Base-by-base conservation (phyloP, 371 early-diverging fungal species). In the Hamiltosporidium magnivora region DNA sequence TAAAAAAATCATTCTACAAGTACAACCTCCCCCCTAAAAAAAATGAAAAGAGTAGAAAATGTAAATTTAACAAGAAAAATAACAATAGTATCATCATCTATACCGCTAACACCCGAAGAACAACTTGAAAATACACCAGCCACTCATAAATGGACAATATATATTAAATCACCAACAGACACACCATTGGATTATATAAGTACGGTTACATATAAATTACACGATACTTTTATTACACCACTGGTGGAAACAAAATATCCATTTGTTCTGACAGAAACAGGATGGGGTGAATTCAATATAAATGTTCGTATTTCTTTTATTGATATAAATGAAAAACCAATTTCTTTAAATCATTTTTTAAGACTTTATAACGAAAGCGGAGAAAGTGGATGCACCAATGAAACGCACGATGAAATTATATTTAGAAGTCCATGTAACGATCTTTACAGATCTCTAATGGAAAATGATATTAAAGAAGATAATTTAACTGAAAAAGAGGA, bases 221-320 rank as follows among this genome's bases (percentile, higher is more conserved):
- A 49, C 49, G 49, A 49, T 8, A 49, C 49, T 8, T 49, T 49
- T 12, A 12, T 8, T 12, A 12, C 6, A 12, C 49, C 49, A 12
- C 8, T 49, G 6, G 87, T 84, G 40, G 75, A 89, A 41, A 88
- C 88, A 61, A 84, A 86, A 46, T 86, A 87, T 11, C 95, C 94
- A 0, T 96, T 88, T 72, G 92, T 93, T 75, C 85, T 93, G 11
- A 83, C 84, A 55, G 94, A 94, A 77, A 90, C 90, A 6, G 96
- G 92, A 37, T 96, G 97, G 97, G 97, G 97, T 72, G 94, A 96
- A 82, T 96, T 96, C 76, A 93, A 92, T 58, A 88, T 94, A 44
- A 84, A 86, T 58, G 91, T 95, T 74, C 89, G 89, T 77, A 85
- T 96, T 43, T 84, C 85, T 69, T 89, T 91, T 73, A 85, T 86